Evolutionary conservation across 2,329 filamentous ascomycete genomes (phyloP).

Genomic region (Sporothrix protearum): DNA sequence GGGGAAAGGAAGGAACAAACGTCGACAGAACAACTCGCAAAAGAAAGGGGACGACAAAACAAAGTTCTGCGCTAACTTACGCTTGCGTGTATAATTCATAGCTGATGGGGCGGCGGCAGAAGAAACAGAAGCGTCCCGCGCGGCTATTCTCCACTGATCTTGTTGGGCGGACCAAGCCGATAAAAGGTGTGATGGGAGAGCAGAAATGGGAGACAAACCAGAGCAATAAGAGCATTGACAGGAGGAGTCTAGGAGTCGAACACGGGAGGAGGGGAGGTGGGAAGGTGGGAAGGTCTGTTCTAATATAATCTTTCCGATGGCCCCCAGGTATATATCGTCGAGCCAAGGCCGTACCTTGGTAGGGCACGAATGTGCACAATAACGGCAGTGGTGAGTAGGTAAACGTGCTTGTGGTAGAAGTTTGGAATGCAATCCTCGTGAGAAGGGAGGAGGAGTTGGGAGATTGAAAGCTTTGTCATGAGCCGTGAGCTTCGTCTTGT

Average conservation of each 20-base stretch:
- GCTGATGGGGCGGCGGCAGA: not conserved
- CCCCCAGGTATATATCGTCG: not conserved
- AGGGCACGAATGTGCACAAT: not conserved
- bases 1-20: not conserved
- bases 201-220: not conserved
- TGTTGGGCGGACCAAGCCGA: not conserved
- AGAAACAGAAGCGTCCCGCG: not conserved
- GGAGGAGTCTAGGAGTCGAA: not conserved
- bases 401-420: not conserved
- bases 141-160: not conserved
- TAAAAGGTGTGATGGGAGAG: not conserved
- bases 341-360: not conserved
- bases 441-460: not conserved
- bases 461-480: not conserved
- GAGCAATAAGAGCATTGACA: not conserved
- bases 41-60: not conserved
- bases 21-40: not conserved
- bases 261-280: not conserved
- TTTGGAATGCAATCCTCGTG: not conserved
- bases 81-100: constrained; percentile 40
- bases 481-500: not conserved
- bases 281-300: not conserved
- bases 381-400: not conserved
- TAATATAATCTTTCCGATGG: not conserved
- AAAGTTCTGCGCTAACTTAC: constrained; percentile 30